Conservation (phyloP, 176 grass and related monocot genomes). For the Oryza meyeriana region DNA sequence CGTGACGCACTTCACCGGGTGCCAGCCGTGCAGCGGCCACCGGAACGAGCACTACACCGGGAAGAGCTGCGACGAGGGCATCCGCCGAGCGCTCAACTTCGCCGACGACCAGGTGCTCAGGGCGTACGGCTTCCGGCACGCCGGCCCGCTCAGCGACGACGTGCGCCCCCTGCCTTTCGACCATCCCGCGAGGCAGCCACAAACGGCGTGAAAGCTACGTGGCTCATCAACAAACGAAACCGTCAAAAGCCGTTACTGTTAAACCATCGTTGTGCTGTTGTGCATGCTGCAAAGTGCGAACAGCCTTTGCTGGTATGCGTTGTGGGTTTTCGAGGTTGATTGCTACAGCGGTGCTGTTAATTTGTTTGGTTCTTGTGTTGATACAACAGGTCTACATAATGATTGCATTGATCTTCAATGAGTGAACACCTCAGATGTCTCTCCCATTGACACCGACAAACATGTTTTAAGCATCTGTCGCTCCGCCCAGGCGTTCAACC, state of each 20-base stretch:
- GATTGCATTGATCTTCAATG: not conserved
- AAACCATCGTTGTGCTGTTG: too few relatives aligned
- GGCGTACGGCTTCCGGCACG: slow-evolving; percentile 67
- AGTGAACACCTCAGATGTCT: not conserved
- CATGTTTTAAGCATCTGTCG: not conserved
- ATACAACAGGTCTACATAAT: not conserved
- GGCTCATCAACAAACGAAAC: not conserved
- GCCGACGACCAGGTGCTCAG: slow-evolving; percentile 91
- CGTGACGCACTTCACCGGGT: slow-evolving; percentile 93
- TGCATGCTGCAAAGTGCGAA: not conserved
- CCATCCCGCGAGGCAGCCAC: slow-evolving; percentile 32
- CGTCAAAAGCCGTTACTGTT: not conserved
- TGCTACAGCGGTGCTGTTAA: not conserved
- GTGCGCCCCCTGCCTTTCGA: slow-evolving; percentile 66
- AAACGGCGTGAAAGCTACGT: not conserved
- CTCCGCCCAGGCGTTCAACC: not conserved
- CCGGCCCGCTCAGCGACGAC: slow-evolving; percentile 30
- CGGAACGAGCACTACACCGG: slow-evolving; percentile 67
- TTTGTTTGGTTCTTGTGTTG: not conserved
- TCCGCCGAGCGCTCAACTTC: slow-evolving; percentile 77
- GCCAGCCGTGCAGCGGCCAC: slow-evolving; percentile 85
- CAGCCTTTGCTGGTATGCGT: not conserved
- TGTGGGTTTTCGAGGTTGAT: not conserved
- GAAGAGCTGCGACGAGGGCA: slow-evolving; percentile 66
- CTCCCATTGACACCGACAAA: not conserved